phyloP scores from a whole-genome alignment of 2,329 filamentous ascomycete genomes.

The Pseudogymnoascus sp. region DNA sequence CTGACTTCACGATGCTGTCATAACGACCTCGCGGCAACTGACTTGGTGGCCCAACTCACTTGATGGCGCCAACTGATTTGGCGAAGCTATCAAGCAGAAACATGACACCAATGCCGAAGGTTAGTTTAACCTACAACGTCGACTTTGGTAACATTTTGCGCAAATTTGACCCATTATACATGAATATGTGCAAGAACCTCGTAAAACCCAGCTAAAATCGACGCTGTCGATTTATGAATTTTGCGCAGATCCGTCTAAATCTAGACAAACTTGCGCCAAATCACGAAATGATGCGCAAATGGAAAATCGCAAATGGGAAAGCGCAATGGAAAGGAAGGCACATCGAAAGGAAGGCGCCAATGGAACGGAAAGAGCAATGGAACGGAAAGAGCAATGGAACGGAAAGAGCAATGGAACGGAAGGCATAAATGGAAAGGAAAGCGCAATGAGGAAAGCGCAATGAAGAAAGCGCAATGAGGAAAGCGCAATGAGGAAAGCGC shows the following conservation, averaged over 20 bases:
- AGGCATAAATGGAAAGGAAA: neutral
- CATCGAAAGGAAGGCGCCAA: too few species aligned
- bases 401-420: neutral
- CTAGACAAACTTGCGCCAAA: neutral
- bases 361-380: neutral
- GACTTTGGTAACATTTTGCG: neutral
- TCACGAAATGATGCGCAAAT: neutral
- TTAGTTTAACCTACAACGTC: neutral
- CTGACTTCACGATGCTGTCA: too few species aligned
- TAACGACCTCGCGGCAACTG: too few species aligned
- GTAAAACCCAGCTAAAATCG: neutral
- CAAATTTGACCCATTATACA: neutral
- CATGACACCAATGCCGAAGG: too few species aligned
- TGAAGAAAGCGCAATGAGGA: too few species aligned
- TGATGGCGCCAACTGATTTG: neutral
- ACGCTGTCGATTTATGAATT: neutral
- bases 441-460: too few species aligned
- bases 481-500: too few species aligned
- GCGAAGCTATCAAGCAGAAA: neutral
- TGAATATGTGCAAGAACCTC: neutral
- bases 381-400: neutral
- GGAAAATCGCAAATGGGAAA: neutral
- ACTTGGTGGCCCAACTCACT: neutral
- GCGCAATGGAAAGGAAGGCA: neutral
- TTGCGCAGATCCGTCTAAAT: neutral